Evolutionary conservation across 208 protist genomes (phyloP).

Genomic region (Trypanosoma theileri): DNA sequence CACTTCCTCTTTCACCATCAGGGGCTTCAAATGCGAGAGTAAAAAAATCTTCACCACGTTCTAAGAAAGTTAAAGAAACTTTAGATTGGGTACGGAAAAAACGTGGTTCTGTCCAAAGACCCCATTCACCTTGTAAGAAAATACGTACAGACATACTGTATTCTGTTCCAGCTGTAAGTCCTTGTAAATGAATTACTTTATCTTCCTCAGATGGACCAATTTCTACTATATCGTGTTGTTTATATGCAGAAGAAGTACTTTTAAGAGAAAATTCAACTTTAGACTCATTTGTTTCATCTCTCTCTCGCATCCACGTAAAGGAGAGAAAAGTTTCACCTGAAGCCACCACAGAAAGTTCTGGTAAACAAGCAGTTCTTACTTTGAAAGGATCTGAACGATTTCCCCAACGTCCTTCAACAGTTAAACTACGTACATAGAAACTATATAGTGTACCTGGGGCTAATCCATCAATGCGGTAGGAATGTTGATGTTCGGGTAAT

Average conservation of each 20-base stretch:
- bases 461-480: constrained; percentile 57
- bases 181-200: constrained; percentile 66
- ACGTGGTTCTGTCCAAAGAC: constrained; percentile 77
- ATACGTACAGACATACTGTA: constrained; percentile 74
- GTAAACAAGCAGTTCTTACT: constrained; percentile 63
- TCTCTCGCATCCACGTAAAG: constrained; percentile 63
- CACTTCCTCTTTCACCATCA: neutral
- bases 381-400: constrained; percentile 55
- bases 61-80: constrained; percentile 51
- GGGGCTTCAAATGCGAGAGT: constrained; percentile 33
- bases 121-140: constrained; percentile 80
- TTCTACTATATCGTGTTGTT: constrained; percentile 40
- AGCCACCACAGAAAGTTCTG: constrained; percentile 43
- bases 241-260: constrained; percentile 47
- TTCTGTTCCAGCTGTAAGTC: constrained; percentile 58
- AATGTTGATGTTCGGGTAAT: constrained; percentile 29
- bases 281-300: constrained; percentile 44
- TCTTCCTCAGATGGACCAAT: constrained; percentile 33
- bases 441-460: constrained; percentile 69
- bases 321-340: constrained; percentile 83
- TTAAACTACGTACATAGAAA: constrained; percentile 71
- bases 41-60: constrained; percentile 90
- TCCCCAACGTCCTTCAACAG: constrained; percentile 70
- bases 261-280: constrained; percentile 76
- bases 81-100: constrained; percentile 53